Evolutionary conservation across 2,329 filamentous ascomycete species (phyloP).

Genomic region (Hymenoscyphus albidus): DNA sequence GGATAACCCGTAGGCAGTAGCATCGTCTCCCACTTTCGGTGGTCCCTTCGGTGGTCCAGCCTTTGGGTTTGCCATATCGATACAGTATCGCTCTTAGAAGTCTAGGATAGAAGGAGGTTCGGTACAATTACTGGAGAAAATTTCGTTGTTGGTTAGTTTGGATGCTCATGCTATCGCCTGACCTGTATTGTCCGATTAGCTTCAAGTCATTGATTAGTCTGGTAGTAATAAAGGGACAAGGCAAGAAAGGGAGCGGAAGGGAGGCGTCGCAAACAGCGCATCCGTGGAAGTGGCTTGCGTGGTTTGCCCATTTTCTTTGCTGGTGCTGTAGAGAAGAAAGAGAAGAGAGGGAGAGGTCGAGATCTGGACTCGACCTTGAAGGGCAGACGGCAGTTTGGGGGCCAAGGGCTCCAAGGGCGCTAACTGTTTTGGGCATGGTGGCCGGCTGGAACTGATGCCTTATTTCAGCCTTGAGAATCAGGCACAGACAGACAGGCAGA

Average conservation of each 20-base stretch:
- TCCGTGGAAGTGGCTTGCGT: neutral
- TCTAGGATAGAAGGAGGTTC: neutral
- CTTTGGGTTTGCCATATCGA: constrained; percentile 7
- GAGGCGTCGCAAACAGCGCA: neutral
- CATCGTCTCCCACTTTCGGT: constrained; percentile 14
- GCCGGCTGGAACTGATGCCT: neutral
- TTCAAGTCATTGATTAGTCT: neutral
- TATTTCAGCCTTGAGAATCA: constrained; percentile 8
- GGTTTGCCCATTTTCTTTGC: neutral
- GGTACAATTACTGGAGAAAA: neutral
- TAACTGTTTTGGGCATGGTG: neutral
- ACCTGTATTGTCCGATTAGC: neutral
- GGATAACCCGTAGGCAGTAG: constrained; percentile 16
- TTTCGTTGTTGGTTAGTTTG: neutral
- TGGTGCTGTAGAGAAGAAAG: constrained; percentile 11
- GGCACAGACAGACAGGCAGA: neutral
- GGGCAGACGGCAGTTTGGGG: no score
- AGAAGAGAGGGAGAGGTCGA: constrained; percentile 22
- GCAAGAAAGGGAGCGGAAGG: constrained; percentile 10
- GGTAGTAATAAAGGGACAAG: constrained; percentile 12
- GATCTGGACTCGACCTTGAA: neutral
- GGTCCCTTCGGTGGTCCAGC: constrained; percentile 22
- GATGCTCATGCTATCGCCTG: neutral
- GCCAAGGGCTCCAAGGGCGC: neutral
- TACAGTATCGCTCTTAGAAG: neutral